Evolutionary conservation across 371 early-diverging fungal species (phyloP).

Genomic region (Mucor indicus): DNA sequence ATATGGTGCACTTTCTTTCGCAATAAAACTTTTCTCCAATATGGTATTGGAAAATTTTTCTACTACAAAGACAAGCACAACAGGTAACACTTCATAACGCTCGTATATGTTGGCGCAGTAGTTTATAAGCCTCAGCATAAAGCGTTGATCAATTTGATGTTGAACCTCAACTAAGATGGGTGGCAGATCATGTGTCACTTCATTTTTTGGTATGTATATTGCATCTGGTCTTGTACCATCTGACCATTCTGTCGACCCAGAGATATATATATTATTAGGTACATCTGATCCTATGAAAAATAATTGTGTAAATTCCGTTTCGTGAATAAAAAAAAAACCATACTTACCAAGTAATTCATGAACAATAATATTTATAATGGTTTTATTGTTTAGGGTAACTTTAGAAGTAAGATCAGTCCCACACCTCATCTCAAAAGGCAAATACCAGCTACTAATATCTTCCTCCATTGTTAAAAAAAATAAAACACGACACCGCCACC

Average conservation of each 20-base stretch:
- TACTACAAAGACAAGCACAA: conserved; percentile 15
- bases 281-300: conserved; percentile 15
- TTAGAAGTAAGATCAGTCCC: too few relatives aligned
- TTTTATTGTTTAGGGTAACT: conserved; percentile 4
- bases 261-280: conserved; percentile 4
- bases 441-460: too few relatives aligned
- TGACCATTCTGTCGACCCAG: conserved; percentile 11
- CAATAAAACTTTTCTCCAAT: conserved; percentile 10
- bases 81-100: conserved; percentile 11
- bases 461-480: too few relatives aligned
- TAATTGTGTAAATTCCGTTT: conserved; percentile 9
- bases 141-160: conserved; percentile 9
- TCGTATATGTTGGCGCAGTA: conserved; percentile 9
- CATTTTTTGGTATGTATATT: conserved; percentile 13
- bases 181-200: conserved; percentile 4
- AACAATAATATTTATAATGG: conserved; percentile 13
- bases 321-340: conserved; percentile 11
- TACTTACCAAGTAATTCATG: conserved; percentile 14
- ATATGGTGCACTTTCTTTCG: conserved; percentile 12
- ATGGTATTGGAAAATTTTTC: conserved; percentile 10
- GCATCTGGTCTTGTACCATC: conserved; percentile 15
- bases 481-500: too few relatives aligned
- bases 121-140: conserved; percentile 15
- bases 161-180: conserved; percentile 17
- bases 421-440: too few relatives aligned